These are phyloP conservation scores for Lycium ferocissimum DNA, from an alignment of 257 asterid species.

Conservation along the genomic window DNA sequence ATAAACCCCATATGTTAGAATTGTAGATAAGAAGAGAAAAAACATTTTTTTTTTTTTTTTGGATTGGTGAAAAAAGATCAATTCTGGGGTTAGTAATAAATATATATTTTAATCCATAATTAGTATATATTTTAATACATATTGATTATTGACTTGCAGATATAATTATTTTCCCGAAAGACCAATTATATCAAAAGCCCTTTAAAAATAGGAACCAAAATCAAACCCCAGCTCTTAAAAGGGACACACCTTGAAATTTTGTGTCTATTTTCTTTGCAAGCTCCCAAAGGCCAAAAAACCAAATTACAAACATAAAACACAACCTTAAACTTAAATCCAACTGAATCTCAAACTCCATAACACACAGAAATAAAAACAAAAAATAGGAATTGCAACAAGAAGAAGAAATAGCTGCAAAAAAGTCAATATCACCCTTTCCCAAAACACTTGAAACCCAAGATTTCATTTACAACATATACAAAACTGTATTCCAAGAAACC, in stretches of 20 bases:
- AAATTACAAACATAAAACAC: background rate
- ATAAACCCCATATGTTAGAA: conserved; percentile 15
- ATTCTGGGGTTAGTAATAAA: conserved; percentile 40
- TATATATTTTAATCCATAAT: too few relatives aligned
- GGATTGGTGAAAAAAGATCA: conserved; percentile 43
- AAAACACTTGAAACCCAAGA: background rate
- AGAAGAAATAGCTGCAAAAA: background rate
- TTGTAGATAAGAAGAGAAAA: background rate
- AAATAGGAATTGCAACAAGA: background rate
- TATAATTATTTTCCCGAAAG: too few relatives aligned
- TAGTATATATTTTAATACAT: too few relatives aligned
- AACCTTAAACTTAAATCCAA: background rate
- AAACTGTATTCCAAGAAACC: background rate
- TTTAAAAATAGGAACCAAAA: background rate
- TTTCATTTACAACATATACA: background rate
- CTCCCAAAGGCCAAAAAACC: background rate
- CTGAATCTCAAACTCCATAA: background rate
- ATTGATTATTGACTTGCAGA: too few relatives aligned
- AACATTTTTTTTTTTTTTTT: background rate
- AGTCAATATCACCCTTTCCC: background rate
- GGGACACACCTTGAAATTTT: background rate
- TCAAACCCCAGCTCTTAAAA: background rate
- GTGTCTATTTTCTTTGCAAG: background rate
- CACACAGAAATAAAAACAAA: background rate
- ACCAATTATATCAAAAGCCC: too few relatives aligned